Conservation (phyloP, 305 asterid genomes). For the Fraxinus ornus region DNA sequence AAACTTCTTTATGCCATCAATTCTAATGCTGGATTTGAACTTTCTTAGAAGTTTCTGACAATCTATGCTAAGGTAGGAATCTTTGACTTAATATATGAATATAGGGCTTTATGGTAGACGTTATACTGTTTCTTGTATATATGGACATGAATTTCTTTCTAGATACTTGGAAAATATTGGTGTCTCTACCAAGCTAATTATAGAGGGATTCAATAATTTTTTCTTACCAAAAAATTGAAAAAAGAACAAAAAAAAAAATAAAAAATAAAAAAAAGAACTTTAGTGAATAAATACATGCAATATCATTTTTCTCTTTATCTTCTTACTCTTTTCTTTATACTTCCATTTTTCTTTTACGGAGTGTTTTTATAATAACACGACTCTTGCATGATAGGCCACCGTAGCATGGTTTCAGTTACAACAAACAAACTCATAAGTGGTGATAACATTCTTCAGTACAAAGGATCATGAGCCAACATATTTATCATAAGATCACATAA, state of each 20-base stretch:
- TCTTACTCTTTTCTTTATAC: not conserved
- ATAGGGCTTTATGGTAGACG: not conserved
- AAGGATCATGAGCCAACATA: not conserved
- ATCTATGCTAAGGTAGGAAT: conserved; percentile 26
- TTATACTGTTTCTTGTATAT: not conserved
- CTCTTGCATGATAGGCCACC: not conserved
- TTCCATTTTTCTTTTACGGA: not conserved
- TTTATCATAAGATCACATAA: not conserved
- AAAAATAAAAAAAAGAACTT: not conserved
- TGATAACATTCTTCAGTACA: not conserved
- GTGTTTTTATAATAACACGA: not conserved
- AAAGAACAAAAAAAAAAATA: too few species aligned
- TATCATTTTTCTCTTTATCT: not conserved
- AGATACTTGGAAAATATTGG: not conserved
- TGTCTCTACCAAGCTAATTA: not conserved
- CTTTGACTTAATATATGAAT: not conserved
- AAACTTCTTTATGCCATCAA: conserved; percentile 88
- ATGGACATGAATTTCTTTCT: not conserved
- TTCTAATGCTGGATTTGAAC: conserved; percentile 94
- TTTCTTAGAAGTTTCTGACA: conserved; percentile 50
- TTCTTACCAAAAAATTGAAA: not conserved
- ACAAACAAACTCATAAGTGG: not conserved
- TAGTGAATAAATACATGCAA: not conserved
- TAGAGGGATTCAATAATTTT: not conserved
- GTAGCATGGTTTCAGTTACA: not conserved